Evolutionary conservation across 225 moss, liverwort and hornwort species (phyloP), one percentile per base, ranked within the genome.

Genomic region (Anthoceros angustus): DNA sequence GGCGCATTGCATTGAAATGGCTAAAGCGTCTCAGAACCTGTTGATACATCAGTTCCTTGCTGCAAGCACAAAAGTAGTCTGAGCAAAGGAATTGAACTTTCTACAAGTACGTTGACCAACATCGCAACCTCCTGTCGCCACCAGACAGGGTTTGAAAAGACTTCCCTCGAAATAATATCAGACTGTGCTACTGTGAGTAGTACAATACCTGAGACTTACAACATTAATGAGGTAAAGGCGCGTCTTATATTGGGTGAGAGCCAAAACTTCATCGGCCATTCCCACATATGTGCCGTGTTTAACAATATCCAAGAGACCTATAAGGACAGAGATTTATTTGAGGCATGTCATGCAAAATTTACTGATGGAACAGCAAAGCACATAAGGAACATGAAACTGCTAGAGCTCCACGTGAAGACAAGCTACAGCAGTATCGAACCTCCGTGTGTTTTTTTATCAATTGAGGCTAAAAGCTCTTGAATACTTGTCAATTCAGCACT

Each of bases 1-100:
- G 79, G 62, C 83, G 82, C 70, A 86, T 70, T 24, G 75, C 75
- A 63, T 82, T 88, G 62, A 95, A 95, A 78, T 95, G 95, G 39
- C 91, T 91, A 78, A 95, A 95, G 41, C 91, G 78, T 26, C 91
- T 79, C 71, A 95, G 77, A 65, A 77, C 84, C 85, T 95, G 95
- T 79, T 95, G 95, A 69, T 91, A 95, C 39, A 95, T 74, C 61
- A 91, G 74, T 78, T 95, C 95, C 74, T 88, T 88, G 74, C 95
- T 95, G 80, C 18, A 7, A 23, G 18, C 16, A 55, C 7, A 55
- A 18, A 20, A 20, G 5, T 1, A 20, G 23, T 32, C 32, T 32
- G 32, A 4, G 32, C 4, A 32, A 32, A 32, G 32, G 32, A 32
- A 32, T 1, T 32, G 32, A 32, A 32, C 32, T 4, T 1, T 32